Evolutionary conservation across 331 rosid genomes (phyloP), one percentile per base, ranked within the genome.

Genomic region (Ulmus americana): DNA sequence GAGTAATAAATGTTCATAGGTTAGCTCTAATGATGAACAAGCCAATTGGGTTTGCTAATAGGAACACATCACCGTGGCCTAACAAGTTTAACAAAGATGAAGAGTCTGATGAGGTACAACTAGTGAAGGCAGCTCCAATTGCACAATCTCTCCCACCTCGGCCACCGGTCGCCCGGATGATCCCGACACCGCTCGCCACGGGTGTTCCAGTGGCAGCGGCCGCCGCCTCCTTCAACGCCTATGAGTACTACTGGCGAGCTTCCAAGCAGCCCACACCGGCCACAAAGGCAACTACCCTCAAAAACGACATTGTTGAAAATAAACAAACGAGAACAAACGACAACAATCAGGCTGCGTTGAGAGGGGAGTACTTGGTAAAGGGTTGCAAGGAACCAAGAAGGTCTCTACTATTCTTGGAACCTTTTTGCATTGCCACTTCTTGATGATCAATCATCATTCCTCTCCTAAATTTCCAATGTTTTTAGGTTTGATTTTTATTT

Each of bases 351-450:
- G 20, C 79, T 68, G 84, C 72, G 42, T 45, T 80, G 65, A 84
- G 80, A 81, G 89, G 80, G 12, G 95, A 87, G 43, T 80, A 68
- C 73, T 68, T 78, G 75, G 82, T 75, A 61, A 86, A 86, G 52
- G 70, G 75, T 51, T 89, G 89, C 87, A 87, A 87, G 76, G 78
- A 87, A 58, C 74, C 86, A 0, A 81, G 88, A 84, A 84, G 86
- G 78, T 76, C 97, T 6, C 73, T 85, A 14, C 87, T 84, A 1
- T 73, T 82, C 50, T 69, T 85, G 95, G 86, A 85, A 73, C 90
- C 90, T 2, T 67, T 74, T 60, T 94, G 97, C 84, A 84, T 94
- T 72, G 97, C 97, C 78, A 85, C 97, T 61, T 85, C 98, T 41
- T 94, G 82, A 88, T 56, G 49, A 54, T n/a, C 39, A 43, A 7